A percentile compares a stretch with the other conserved stretches of the same genome.
These are phyloP conservation scores for Fusarium sp. DNA, from an alignment of 2,329 filamentous ascomycete species.

Conservation along the genomic window DNA sequence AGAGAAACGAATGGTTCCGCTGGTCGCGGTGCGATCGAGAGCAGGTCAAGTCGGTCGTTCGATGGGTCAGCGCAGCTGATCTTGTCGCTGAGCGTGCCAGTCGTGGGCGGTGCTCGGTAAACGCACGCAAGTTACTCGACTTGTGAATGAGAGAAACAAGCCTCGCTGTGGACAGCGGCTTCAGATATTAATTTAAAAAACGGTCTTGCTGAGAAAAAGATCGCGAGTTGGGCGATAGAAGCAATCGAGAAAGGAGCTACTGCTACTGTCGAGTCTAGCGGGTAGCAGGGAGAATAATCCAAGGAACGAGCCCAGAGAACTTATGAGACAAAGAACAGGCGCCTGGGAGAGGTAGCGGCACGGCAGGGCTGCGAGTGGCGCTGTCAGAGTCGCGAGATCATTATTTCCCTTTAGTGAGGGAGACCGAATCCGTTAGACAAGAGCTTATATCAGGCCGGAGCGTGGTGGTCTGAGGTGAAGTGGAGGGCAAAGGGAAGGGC, in stretches of 20 bases:
- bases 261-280: constrained; percentile 44
- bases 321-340: constrained; percentile 51
- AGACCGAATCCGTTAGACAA: constrained; percentile 39
- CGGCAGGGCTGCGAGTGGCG: constrained; percentile 42
- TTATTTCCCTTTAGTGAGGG: constrained; percentile 42
- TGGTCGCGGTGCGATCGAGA: constrained; percentile 36
- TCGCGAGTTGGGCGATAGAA: constrained; percentile 26
- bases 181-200: not conserved
- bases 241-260: constrained; percentile 36
- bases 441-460: constrained; percentile 36
- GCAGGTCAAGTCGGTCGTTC: constrained; percentile 40
- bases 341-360: constrained; percentile 47
- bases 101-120: constrained; percentile 31
- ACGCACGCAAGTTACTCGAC: constrained; percentile 23
- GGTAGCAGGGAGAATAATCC: constrained; percentile 43
- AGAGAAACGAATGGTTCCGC: constrained; percentile 43
- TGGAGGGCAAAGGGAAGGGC: constrained; percentile 24
- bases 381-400: constrained; percentile 48
- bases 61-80: constrained; percentile 49
- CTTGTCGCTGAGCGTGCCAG: constrained; percentile 40
- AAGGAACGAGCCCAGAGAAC: constrained; percentile 44
- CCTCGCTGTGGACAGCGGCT: constrained; percentile 10
- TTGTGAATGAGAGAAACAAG: constrained; percentile 29
- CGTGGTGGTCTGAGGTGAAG: constrained; percentile 19
- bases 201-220: constrained; percentile 17